Conservation (phyloP, 2,329 filamentous ascomycete genomes). For the Talaromyces sp. region DNA sequence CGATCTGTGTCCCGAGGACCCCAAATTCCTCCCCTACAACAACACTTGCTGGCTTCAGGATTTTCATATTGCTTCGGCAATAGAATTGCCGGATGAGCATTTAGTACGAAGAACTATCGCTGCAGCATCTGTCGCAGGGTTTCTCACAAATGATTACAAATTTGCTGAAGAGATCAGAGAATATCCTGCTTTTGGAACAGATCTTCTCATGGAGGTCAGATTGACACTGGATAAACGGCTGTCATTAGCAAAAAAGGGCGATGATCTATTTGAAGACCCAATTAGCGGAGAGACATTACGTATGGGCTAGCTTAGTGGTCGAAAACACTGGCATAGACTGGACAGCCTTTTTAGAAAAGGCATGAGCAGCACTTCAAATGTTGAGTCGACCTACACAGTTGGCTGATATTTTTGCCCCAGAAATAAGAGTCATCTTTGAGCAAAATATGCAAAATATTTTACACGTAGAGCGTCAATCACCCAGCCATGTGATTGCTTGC, state of each 20-base stretch:
- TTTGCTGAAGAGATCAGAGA: background rate
- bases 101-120: constrained; percentile 8
- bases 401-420: too few species aligned
- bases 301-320: too few species aligned
- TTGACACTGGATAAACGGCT: background rate
- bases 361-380: too few species aligned
- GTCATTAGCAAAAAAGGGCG: too few species aligned
- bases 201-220: constrained; percentile 9
- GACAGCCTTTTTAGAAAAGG: too few species aligned
- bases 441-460: too few species aligned
- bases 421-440: too few species aligned
- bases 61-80: constrained; percentile 8
- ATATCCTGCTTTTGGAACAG: constrained; percentile 6
- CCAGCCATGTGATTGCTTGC: too few species aligned
- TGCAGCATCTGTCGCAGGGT: constrained; percentile 2
- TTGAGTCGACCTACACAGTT: too few species aligned
- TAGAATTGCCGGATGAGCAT: constrained; percentile 3
- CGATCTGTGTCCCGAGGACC: too few species aligned
- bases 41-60: constrained; percentile 5
- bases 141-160: background rate
- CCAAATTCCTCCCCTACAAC: background rate
- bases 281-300: constrained; percentile 7
- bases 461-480: too few species aligned
- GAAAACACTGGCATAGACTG: too few species aligned
- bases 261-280: background rate